Evolutionary conservation across 2,329 filamentous ascomycete species (phyloP).

Genomic region (Epichloe gansuensis): DNA sequence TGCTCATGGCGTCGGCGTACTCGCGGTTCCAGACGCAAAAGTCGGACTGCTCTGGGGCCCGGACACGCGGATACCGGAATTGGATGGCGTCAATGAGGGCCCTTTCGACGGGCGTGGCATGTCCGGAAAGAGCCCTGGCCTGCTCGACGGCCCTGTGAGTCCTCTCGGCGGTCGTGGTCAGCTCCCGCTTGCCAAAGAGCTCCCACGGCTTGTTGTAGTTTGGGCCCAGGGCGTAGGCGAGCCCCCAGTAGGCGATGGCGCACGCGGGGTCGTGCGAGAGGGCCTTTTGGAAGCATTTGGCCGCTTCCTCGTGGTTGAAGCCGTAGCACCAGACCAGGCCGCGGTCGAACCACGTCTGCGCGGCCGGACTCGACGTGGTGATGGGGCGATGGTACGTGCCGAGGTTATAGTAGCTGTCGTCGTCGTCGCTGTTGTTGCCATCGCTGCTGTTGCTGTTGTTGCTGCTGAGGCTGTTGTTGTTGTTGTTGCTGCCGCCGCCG

Average conservation of each 20-base stretch:
- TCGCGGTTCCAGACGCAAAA: constrained; percentile 28
- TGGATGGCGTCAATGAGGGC: constrained; percentile 51
- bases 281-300: constrained; percentile 49
- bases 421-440: constrained; percentile 18
- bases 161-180: constrained; percentile 31
- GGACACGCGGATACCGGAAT: constrained; percentile 43
- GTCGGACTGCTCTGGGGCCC: constrained; percentile 30
- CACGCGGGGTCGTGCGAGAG: constrained; percentile 39
- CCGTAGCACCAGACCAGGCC: constrained; percentile 62
- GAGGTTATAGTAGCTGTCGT: constrained; percentile 41
- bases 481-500: constrained; percentile 18
- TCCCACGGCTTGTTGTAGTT: constrained; percentile 72
- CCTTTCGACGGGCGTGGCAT: constrained; percentile 31
- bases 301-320: constrained; percentile 65
- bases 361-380: constrained; percentile 34
- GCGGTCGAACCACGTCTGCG: constrained; percentile 57
- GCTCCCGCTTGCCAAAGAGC: constrained; percentile 50
- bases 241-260: constrained; percentile 55
- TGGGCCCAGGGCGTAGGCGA: constrained; percentile 59
- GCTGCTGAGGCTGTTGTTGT: constrained; percentile 18
- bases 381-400: constrained; percentile 44
- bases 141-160: constrained; percentile 18
- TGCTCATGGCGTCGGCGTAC: constrained; percentile 27
- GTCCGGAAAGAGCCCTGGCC: constrained; percentile 12
- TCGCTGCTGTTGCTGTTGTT: neutral